Evolutionary conservation across 2,329 filamentous ascomycete genomes (phyloP).

Genomic region (Neofusicoccum cordaticola): DNA sequence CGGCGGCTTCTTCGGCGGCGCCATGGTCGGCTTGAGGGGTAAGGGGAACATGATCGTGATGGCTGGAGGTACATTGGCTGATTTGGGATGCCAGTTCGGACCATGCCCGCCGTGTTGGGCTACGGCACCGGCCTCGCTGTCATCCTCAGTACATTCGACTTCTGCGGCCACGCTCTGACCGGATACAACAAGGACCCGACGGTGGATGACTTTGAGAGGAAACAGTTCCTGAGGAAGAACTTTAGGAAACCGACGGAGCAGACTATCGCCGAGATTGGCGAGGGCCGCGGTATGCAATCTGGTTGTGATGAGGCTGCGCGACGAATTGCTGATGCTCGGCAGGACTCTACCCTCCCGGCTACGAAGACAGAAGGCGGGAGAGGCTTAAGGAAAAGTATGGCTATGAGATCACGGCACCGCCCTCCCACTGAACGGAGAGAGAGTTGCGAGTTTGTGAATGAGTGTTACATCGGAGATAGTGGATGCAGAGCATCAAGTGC

Average conservation of each 20-base stretch:
- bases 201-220: slow-evolving; percentile 72
- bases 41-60: slow-evolving; percentile 33
- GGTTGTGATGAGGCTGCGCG: neutral
- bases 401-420: slow-evolving; percentile 62
- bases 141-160: slow-evolving; percentile 63
- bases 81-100: slow-evolving; percentile 49
- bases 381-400: slow-evolving; percentile 85
- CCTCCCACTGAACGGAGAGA: neutral
- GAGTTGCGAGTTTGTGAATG: neutral
- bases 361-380: slow-evolving; percentile 78
- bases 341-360: slow-evolving; percentile 80
- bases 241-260: slow-evolving; percentile 74
- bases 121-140: slow-evolving; percentile 60
- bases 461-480: neutral
- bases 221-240: slow-evolving; percentile 70
- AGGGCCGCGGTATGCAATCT: slow-evolving; percentile 70
- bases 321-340: slow-evolving; percentile 17
- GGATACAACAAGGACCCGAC: slow-evolving; percentile 55
- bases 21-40: slow-evolving; percentile 71
- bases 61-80: neutral
- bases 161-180: slow-evolving; percentile 61
- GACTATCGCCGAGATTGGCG: slow-evolving; percentile 76
- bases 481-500: neutral
- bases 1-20: slow-evolving; percentile 73
- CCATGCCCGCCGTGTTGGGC: slow-evolving; percentile 68